Evolutionary conservation across 2,329 filamentous ascomycete species (phyloP).

Genomic region (Sordariomycetes sp.): DNA sequence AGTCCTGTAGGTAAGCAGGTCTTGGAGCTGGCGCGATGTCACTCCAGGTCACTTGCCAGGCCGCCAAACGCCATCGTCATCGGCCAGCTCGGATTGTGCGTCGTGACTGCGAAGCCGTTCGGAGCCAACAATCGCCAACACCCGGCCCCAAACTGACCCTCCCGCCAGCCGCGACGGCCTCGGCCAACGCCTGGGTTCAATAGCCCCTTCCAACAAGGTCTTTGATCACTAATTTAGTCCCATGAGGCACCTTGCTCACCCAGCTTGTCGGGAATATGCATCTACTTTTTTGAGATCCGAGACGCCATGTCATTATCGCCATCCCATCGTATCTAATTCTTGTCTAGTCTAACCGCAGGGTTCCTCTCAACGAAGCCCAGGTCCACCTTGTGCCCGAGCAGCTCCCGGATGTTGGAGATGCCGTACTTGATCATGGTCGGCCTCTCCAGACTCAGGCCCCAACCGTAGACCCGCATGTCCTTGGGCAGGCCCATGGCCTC

Average conservation of each 20-base stretch:
- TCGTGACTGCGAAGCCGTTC: no score
- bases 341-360: conserved; percentile 79
- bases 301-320: not conserved
- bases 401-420: conserved; percentile 80
- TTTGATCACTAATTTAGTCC: no score
- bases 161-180: no score
- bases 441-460: conserved; percentile 80
- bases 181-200: no score
- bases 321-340: conserved; percentile 40
- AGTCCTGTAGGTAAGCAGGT: not conserved
- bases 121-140: no score
- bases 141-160: no score
- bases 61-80: not conserved
- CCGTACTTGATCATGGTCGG: conserved; percentile 97
- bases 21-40: not conserved
- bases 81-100: not conserved
- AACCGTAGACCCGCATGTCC: conserved; percentile 88
- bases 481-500: conserved; percentile 87
- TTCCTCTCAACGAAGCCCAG: conserved; percentile 85
- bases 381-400: conserved; percentile 92
- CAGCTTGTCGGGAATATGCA: not conserved
- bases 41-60: not conserved
- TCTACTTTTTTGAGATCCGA: not conserved
- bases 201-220: not conserved
- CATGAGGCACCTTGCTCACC: no score